These are phyloP conservation scores for Corynespora cassiicola DNA, from an alignment of 2,329 filamentous ascomycete species.

Conservation along the genomic window DNA sequence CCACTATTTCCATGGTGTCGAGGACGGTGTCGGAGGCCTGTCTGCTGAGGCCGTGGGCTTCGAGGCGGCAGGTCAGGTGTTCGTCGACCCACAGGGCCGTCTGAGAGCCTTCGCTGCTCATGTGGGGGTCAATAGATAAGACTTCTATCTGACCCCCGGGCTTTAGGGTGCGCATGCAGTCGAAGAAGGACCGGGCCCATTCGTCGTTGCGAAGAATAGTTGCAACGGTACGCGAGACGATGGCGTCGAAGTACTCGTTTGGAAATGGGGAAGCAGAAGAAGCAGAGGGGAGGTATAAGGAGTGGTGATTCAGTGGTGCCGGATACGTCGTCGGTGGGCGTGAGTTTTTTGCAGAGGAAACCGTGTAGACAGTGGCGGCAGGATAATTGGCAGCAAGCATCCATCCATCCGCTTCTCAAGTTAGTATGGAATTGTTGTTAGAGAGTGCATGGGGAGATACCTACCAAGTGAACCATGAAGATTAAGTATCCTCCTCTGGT, in stretches of 20 bases:
- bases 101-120: constrained; percentile 28
- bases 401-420: constrained; percentile 29
- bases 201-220: constrained; percentile 32
- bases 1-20: constrained; percentile 36
- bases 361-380: constrained; percentile 28
- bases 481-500: constrained; percentile 30
- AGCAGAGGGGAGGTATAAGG: constrained; percentile 28
- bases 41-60: constrained; percentile 27
- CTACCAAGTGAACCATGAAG: constrained; percentile 31
- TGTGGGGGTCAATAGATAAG: constrained; percentile 30
- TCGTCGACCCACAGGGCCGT: constrained; percentile 32
- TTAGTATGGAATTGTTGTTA: constrained; percentile 8
- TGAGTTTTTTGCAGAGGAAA: constrained; percentile 25
- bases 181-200: constrained; percentile 34
- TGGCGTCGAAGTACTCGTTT: constrained; percentile 31
- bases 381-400: constrained; percentile 32
- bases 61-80: constrained; percentile 24
- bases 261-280: constrained; percentile 28
- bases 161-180: constrained; percentile 35
- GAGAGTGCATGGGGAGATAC: constrained; percentile 3
- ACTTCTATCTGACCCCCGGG: constrained; percentile 34
- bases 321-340: constrained; percentile 27
- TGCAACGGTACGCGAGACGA: constrained; percentile 30
- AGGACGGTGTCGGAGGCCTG: constrained; percentile 32
- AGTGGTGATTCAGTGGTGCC: constrained; percentile 35